phyloP scores from a whole-genome alignment of 108 stramenopile species.

The Schizochytrium sp. region DNA sequence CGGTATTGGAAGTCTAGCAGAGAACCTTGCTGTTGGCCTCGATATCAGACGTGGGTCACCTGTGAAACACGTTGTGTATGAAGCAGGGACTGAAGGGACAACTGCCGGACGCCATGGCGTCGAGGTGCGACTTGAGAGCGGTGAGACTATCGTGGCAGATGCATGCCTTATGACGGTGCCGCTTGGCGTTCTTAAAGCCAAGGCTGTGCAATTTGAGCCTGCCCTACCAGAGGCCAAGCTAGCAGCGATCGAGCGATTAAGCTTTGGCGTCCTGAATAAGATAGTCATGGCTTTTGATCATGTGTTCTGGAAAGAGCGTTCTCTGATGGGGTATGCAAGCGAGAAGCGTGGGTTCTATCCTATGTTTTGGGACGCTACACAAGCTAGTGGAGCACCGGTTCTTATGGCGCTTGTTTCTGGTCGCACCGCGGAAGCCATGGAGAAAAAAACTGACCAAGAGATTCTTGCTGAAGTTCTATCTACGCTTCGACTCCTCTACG shows the following conservation, averaged over 20 bases:
- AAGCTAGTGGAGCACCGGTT: slow-evolving; percentile 61
- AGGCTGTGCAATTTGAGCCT: slow-evolving; percentile 78
- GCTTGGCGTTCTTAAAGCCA: slow-evolving; percentile 84
- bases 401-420: slow-evolving; percentile 69
- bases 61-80: background rate
- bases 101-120: background rate
- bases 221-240: slow-evolving; percentile 80
- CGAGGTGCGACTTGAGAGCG: background rate
- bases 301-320: slow-evolving; percentile 66
- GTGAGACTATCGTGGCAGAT: background rate
- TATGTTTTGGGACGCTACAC: slow-evolving; percentile 66
- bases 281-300: slow-evolving; percentile 64
- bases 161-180: slow-evolving; percentile 83
- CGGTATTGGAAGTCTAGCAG: slow-evolving; percentile 19
- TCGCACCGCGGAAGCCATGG: slow-evolving; percentile 64
- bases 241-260: slow-evolving; percentile 82
- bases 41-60: background rate
- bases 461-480: slow-evolving; percentile 61
- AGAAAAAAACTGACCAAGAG: slow-evolving; percentile 62
- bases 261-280: slow-evolving; percentile 76
- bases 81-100: background rate
- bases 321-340: slow-evolving; percentile 68
- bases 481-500: slow-evolving; percentile 61
- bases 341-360: slow-evolving; percentile 66
- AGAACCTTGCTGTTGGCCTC: background rate